Percentiles rank a stretch among this genome's conserved stretches.
phyloP scores from a whole-genome alignment of 2,329 filamentous ascomycete genomes.

The Aphanoascus verrucosus region DNA sequence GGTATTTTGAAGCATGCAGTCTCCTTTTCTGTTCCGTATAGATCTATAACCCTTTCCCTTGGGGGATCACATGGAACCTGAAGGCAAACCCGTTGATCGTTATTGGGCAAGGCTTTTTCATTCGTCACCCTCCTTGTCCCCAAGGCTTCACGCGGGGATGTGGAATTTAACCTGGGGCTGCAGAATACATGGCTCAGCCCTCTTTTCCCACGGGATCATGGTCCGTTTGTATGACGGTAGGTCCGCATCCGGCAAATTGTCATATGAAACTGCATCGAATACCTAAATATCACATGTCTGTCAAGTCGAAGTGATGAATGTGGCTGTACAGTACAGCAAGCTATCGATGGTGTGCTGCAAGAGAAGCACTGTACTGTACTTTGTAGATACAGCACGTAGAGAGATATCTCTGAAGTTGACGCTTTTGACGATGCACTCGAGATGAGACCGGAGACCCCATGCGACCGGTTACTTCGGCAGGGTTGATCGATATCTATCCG shows the following conservation, averaged over 20 bases:
- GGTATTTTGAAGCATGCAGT: too few relatives aligned
- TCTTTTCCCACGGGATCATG: not conserved
- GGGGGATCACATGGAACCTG: not conserved
- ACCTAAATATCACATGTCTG: not conserved
- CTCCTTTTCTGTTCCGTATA: too few relatives aligned
- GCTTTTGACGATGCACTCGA: not conserved
- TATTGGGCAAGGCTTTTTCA: not conserved
- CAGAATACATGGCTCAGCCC: slow-evolving; percentile 3
- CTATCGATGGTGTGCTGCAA: not conserved
- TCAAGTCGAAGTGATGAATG: not conserved
- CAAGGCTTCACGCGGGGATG: not conserved
- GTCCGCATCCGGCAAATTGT: not conserved
- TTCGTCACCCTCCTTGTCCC: not conserved
- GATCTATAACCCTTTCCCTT: too few relatives aligned
- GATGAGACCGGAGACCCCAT: not conserved
- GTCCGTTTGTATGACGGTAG: not conserved
- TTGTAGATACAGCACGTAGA: not conserved
- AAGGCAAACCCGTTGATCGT: too few relatives aligned
- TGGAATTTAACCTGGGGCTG: not conserved
- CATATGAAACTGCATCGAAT: not conserved
- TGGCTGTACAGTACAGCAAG: not conserved
- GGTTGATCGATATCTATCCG: not conserved
- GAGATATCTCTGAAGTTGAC: not conserved
- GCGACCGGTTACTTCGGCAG: not conserved
- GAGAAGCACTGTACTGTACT: too few relatives aligned